Base-by-base conservation (phyloP, 805 yeast genomes). In the Nakazawaea wickerhamii region DNA sequence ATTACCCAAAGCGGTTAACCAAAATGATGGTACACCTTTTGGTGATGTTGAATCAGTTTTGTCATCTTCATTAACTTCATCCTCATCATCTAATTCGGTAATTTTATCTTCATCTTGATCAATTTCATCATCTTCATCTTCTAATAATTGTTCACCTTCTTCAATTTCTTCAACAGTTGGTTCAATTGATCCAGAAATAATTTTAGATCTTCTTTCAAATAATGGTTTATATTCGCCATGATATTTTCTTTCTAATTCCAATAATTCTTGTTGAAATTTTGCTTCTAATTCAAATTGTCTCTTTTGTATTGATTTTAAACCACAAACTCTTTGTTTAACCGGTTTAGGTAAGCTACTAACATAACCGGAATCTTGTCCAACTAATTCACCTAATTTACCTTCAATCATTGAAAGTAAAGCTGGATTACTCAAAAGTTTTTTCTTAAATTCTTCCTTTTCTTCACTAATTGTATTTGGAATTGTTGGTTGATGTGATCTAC, bases 1-100 rank as follows among this genome's bases (percentile, higher is more conserved):
- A 66, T 90, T 93, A 62, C 84, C 91, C 64, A 93, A 70, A 5
- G 98, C 95, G 15, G 98, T 93, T 55, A 91, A 73, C 99, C 99
- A 93, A 72, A 93, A 93, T 38, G 84, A 80, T 45, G 99, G 98
- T 52, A 93, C 77, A 50, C 99, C 99, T 48, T 70, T 71, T 38
- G 70, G 64, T 17, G 63, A 68, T 23, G n/a, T n/a, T n/a, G n/a
- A n/a, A n/a, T n/a, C n/a, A n/a, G n/a, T n/a, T n/a, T n/a, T n/a
- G n/a, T 61, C 70, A 23, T 49, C 46, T 9, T 49, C 59, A 14
- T 54, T 61, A 13, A 64, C 65, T 20, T 63, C 67, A 14, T 60
- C 68, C 5, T 67, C 79, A 4, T 64, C 74, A 4, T 59, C 68
- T 11, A 64, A 68, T 9, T 62, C 72, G 8, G 65, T 72, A 1